These are phyloP conservation scores for Colletotrichum sp. DNA, from an alignment of 2,329 filamentous ascomycete genomes.

Conservation along the genomic window DNA sequence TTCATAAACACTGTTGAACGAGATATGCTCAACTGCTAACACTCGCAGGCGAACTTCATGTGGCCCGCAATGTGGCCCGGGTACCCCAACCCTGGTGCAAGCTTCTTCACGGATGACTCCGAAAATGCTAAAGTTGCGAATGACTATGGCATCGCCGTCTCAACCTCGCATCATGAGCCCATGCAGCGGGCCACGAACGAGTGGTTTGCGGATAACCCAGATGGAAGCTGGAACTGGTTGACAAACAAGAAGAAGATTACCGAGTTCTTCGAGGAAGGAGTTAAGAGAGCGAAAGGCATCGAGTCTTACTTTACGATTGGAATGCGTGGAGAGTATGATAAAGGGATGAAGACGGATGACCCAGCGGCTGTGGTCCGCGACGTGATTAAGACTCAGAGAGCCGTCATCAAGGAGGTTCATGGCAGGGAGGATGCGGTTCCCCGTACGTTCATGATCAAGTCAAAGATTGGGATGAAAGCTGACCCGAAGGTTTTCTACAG, in stretches of 20 bases:
- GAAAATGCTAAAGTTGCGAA: conserved; percentile 64
- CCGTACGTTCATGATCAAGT: conserved; percentile 34
- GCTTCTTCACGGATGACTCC: conserved; percentile 67
- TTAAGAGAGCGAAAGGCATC: conserved; percentile 55
- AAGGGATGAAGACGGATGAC: conserved; percentile 52
- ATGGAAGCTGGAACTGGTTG: conserved; percentile 65
- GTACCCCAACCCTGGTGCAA: conserved; percentile 51
- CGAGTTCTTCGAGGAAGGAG: conserved; percentile 62
- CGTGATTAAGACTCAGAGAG: conserved; percentile 59
- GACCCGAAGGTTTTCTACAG: conserved; percentile 28
- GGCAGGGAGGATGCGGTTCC: conserved; percentile 45
- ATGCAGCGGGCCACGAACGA: conserved; percentile 65
- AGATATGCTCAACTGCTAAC: not conserved
- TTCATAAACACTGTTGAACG: not conserved
- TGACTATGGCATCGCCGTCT: conserved; percentile 68
- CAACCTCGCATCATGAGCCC: conserved; percentile 69
- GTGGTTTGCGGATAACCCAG: conserved; percentile 39
- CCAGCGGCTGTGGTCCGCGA: conserved; percentile 57
- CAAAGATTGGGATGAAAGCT: not conserved
- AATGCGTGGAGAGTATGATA: conserved; percentile 67
- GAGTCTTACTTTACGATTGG: conserved; percentile 64
- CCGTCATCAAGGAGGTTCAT: conserved; percentile 57
- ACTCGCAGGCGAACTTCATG: conserved; percentile 62
- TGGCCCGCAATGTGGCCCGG: conserved; percentile 72
- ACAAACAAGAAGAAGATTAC: conserved; percentile 60